Base-by-base conservation (phyloP, 2,329 filamentous ascomycete genomes). In the Fusarium euwallaceae region DNA sequence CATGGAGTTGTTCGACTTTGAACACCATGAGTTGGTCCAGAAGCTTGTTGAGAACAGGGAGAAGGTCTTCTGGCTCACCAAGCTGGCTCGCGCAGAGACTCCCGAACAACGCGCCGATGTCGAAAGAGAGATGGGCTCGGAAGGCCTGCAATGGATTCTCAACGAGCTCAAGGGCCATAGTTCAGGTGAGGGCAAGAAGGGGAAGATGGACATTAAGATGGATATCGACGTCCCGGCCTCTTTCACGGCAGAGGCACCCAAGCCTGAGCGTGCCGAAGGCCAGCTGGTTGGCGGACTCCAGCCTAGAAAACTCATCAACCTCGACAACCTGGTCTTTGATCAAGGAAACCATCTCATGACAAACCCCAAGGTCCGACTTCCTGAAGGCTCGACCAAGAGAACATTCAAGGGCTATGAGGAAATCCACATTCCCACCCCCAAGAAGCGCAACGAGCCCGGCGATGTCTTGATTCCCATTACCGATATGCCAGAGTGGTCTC, bases 271-370 rank as follows among this genome's bases (percentile, higher is more conserved):
- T 56, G 82, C 86, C 24, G 93, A 95, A 59, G 92, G 92, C 61
- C 89, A 90, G 62, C 86, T 98, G 22, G 88, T 95, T 36, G 94
- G 95, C 64, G 95, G 95, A 16, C 87, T 99, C 41, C 94, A 97
- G 79, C 97, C 97, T 3, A 92, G 92, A 76, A 94, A 94, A 80
- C 86, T 95, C 53, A 95, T 99, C 82, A 98, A 98, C 81, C 87
- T 99, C 61, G 96, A 99, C 67, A 98, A 98, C 79, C 90, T 99
- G 37, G 90, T 98, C 43, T 99, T 99, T 81, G 97, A 98, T 78
- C 96, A 98, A 84, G 97, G 97, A 63, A 99, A 98, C 79, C 97
- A 99, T 86, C 88, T 99, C 51, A 99, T 98, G 96, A 98, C 97
- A n/a, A 99, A 99, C 79, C 94, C 95, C 8, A 98, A 95, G 81